Base-by-base conservation (phyloP, 1,139 yeast species). In the Kodamaea sp. region DNA sequence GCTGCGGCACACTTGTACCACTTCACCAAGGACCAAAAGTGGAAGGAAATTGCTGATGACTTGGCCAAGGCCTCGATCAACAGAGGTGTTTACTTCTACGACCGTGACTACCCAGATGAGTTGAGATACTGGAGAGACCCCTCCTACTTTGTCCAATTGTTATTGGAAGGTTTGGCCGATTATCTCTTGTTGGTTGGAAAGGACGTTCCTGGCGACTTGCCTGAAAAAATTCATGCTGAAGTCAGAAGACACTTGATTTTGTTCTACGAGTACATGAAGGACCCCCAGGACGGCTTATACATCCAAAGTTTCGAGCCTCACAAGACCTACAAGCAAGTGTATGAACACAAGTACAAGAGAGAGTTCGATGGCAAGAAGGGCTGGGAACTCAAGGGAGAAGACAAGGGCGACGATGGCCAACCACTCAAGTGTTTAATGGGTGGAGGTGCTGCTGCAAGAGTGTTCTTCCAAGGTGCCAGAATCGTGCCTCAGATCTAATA, bases 101-200 rank as follows among this genome's bases (percentile, higher is more conserved):
- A 81, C 55, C 69, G 89, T 44, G 88, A 82, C 52, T 80, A 80
- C 42, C 74, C 69, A 31, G 59, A 64, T 53, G 71, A 68, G 9
- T 71, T 73, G 44, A 63, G 89, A 38, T 79, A 75, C 57, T 81
- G 84, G 78, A 70, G 83, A 41, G 88, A 81, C 50, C 62, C 78
- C 14, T 72, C 83, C 1, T 78, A 78, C 56, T 83, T 81, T 51
- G 73, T 77, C 34, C 88, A 81, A 51, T 63, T 82, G 41, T 59
- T 83, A 32, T 66, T 81, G 28, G 89, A 81, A 54, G 89, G 89
- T 0, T 63, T 80, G 38, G 85, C 85, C 2, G 89, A 82, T 51
- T 82, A 78, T 53, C 51, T 80, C 48, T 57, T 77, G 42, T 70
- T 65, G 28, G 62, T 77, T 32, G 76, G 73, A 14, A 55, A 63